phyloP scores from a whole-genome alignment of 768 basidiomycete genomes.

The Cystobasidium tubakii region DNA sequence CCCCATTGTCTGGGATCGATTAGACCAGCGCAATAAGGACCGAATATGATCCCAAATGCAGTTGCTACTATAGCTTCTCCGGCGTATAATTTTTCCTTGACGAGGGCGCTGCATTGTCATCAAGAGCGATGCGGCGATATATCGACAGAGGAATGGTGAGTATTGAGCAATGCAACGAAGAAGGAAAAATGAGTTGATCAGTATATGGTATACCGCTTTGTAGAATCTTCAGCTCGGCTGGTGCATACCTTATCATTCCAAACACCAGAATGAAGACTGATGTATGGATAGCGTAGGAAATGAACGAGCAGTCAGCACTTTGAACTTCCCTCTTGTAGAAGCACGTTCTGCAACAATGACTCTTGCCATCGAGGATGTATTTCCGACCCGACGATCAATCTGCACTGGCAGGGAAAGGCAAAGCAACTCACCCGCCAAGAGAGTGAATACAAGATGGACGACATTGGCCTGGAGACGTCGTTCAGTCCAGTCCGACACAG shows the following conservation, averaged over 20 bases:
- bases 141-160: too few species aligned
- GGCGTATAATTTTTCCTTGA: conserved; percentile 85
- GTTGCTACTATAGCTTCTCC: conserved; percentile 70
- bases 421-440: background rate
- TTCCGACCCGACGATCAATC: background rate
- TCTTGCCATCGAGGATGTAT: conserved; percentile 33
- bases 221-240: background rate
- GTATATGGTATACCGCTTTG: background rate
- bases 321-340: too few species aligned
- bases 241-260: conserved; percentile 42
- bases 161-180: too few species aligned
- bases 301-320: too few species aligned
- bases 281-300: too few species aligned
- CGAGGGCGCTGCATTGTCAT: conserved; percentile 56
- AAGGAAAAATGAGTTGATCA: background rate
- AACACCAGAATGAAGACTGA: conserved; percentile 44
- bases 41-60: conserved; percentile 41
- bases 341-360: too few species aligned
- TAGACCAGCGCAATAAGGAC: conserved; percentile 44
- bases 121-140: background rate
- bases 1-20: conserved; percentile 45
- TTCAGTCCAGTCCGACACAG: background rate
- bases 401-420: background rate
- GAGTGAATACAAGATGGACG: conserved; percentile 38
- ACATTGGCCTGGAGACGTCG: conserved; percentile 41